Evolutionary conservation across 2,329 filamentous ascomycete species (phyloP), one percentile per base, ranked within the genome.

Genomic region (Coleophoma crateriformis): DNA sequence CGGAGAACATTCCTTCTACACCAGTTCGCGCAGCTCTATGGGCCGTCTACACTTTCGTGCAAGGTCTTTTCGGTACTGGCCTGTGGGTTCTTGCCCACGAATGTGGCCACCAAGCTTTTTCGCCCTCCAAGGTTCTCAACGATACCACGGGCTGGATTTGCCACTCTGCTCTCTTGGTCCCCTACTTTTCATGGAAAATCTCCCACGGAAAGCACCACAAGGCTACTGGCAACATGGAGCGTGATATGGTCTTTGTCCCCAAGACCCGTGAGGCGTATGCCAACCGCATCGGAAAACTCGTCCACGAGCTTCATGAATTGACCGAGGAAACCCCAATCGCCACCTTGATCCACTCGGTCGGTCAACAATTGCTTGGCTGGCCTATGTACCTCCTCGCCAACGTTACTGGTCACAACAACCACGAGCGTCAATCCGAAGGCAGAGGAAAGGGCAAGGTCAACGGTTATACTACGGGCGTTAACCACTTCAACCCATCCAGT

Each of bases 201-300:
- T 96, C 90, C 59, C 94, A 99, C 76, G 88, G 90, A 76, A 96
- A 96, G 83, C 94, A 99, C 78, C 94, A 99, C 87, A 97, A 97
- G 81, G 90, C 91, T 57, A 99, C 94, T 37, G 94, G 91, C 62
- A 83, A 99, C 78, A 85, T 99, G 74, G 90, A 95, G 73, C 89
- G 92, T 60, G 94, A 99, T 73, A 99, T 99, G 94, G 94, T 97
- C 56, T 97, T 96, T 68, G 78, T 97, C n/a, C 94, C 94, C 53
- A 89, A 89, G 72, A 96, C 90, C 49, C 85, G 91, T 51, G 83
- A 94, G 58, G 74, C 87, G 67, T 91, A 88, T 64, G 89, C 90
- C 58, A 78, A 77, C 53, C 85, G 87, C 51, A 68, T 92, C 52
- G 89, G 90, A 63, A 81, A 78, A 62, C 63, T 91, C 51, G 75